Evolutionary conservation across 345 rosid genomes (phyloP).

Genomic region (Linum tenue): DNA sequence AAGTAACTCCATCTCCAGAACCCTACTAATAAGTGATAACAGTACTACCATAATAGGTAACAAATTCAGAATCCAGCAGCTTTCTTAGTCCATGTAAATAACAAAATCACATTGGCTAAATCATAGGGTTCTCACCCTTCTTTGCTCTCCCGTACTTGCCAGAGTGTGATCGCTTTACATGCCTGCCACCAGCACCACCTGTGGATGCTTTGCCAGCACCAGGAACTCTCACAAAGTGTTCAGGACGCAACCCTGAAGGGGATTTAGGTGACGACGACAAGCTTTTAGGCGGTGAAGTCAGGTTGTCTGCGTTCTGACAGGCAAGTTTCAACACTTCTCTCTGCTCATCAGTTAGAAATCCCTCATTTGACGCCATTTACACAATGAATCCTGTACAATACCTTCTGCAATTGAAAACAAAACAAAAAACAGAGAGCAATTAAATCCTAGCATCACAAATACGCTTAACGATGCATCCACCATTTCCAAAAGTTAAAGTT

Average conservation of each 20-base stretch:
- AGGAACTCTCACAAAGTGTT: constrained; percentile 59
- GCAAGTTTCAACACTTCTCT: constrained; percentile 76
- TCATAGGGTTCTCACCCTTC: constrained; percentile 47
- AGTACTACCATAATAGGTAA: neutral
- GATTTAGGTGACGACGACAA: constrained; percentile 42
- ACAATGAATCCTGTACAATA: constrained; percentile 10
- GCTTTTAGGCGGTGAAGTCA: constrained; percentile 64
- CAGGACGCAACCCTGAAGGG: constrained; percentile 38
- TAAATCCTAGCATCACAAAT: neutral
- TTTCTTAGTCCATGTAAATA: neutral
- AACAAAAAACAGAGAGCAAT: neutral
- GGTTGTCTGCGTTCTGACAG: constrained; percentile 38
- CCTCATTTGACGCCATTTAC: constrained; percentile 74
- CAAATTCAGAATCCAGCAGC: neutral
- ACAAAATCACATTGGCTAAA: neutral
- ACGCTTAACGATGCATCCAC: neutral
- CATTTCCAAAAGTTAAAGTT: neutral
- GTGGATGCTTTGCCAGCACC: constrained; percentile 49
- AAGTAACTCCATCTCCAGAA: no score
- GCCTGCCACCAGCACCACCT: constrained; percentile 62
- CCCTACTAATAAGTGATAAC: no score
- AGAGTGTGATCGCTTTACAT: constrained; percentile 75
- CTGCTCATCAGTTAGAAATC: constrained; percentile 72
- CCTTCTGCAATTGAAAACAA: neutral
- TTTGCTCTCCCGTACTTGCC: constrained; percentile 71